Percentiles rank a stretch among this genome's conserved stretches.
Evolutionary conservation across 805 yeast genomes (phyloP).

Genomic region (Clavispora carvajalis): DNA sequence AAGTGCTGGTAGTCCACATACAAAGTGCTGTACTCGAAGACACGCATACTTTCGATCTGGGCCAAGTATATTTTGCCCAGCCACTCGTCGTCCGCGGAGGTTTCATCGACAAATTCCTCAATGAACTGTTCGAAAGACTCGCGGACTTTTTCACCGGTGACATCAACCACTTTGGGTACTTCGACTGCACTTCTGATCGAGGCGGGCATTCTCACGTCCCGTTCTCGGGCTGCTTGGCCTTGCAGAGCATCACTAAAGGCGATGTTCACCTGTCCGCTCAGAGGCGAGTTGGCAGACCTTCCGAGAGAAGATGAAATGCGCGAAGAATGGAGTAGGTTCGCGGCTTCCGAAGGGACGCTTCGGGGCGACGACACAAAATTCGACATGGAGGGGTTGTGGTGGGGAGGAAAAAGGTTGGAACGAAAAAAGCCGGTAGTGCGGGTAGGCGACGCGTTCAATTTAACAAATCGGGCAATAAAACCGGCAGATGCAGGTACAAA

Average conservation of each 20-base stretch:
- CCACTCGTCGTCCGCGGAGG: conserved; percentile 32
- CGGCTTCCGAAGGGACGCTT: conserved; percentile 41
- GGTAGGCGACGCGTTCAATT: conserved; percentile 12
- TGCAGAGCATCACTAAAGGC: conserved; percentile 22
- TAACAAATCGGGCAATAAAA: conserved; percentile 7
- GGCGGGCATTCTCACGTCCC: conserved; percentile 41
- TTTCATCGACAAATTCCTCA: conserved; percentile 51
- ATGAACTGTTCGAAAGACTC: conserved; percentile 85
- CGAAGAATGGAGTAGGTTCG: conserved; percentile 33
- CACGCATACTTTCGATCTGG: conserved; percentile 76
- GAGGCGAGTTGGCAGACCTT: conserved; percentile 30
- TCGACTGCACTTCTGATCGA: conserved; percentile 13
- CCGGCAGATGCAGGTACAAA: background rate
- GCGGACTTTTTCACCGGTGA: conserved; percentile 89
- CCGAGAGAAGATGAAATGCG: conserved; percentile 41
- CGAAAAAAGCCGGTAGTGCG: conserved; percentile 4
- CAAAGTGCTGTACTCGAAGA: conserved; percentile 68
- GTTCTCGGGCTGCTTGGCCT: conserved; percentile 36
- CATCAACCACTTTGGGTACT: conserved; percentile 83
- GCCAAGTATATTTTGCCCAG: conserved; percentile 63
- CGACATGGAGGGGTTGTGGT: conserved; percentile 23
- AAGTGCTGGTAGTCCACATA: conserved; percentile 84
- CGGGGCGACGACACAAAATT: conserved; percentile 42
- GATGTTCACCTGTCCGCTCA: conserved; percentile 18
- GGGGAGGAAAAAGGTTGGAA: background rate